Evolutionary conservation across 2,329 filamentous ascomycete species (phyloP), one percentile per base, ranked within the genome.

Genomic region (Colletotrichum siamense): DNA sequence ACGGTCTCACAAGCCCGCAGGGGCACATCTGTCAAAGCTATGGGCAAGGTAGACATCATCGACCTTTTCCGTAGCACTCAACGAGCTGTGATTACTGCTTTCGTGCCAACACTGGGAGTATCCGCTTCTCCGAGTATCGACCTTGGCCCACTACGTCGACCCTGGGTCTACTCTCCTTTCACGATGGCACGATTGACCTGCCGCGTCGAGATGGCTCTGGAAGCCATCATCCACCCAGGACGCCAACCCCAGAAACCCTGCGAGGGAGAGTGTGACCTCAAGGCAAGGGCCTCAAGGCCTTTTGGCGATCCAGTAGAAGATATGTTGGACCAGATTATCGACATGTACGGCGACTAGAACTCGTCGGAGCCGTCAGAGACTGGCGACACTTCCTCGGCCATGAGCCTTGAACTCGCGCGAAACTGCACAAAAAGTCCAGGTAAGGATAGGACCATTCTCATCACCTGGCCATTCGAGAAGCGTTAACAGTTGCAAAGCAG

Each of bases 281-380:
- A 62, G 2, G 1, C 18, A 8, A 24, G 28, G n/a, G 3, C 12
- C 12, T 34, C 16, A 18, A 22, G 3, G 22, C 9, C 22, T 18
- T 28, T 16, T 1, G 8, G 26, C 13, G 1, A 28, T 26, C 26
- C 34, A 7, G 8, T 4, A 15, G 62, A 18, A 10, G 34, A 44
- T 34, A 44, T 24, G 24, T 2, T 68, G 65, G 12, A 24, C 16
- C 65, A 57, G 49, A 57, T 68, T 22, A 13, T 68, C 34, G 65
- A 68, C 65, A 32, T 68, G 44, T 68, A 57, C 28, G 65, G 49
- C 34, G 70, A 69, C 16, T 55, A 68, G 63, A 16, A 34, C 8
- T 73, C 63, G 63, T 22, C 15, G 18, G 30, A 12, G 10, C 5
- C 22, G 8, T 52, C 36, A 8, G 26, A 62, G 49, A 16, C 28